A percentile compares a stretch with the other conserved stretches of the same genome.
phyloP scores from a whole-genome alignment of 176 grass and related monocot species.

The Triticum turgidum region DNA sequence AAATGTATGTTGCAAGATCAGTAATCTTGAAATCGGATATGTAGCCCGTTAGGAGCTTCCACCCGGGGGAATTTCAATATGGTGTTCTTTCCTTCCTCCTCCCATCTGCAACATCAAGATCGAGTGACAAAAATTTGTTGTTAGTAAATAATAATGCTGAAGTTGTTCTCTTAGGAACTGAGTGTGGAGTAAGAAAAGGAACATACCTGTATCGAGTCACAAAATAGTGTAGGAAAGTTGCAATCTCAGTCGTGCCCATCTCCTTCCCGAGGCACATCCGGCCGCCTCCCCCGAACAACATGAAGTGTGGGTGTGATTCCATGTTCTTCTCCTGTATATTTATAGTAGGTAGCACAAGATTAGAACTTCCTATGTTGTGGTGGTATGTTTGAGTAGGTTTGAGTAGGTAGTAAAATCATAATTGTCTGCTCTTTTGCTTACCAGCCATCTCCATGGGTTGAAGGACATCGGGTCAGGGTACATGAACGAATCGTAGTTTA shows the following conservation, averaged over 20 bases:
- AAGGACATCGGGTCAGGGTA: constrained; percentile 80
- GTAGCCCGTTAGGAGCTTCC: constrained; percentile 85
- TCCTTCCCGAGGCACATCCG: constrained; percentile 92
- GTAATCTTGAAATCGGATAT: constrained; percentile 62
- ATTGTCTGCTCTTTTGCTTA: constrained; percentile 35
- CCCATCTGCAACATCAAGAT: constrained; percentile 67
- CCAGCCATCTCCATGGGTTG: constrained; percentile 99
- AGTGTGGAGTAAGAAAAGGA: not conserved
- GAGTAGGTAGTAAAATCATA: not conserved
- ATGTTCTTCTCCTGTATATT: constrained; percentile 63
- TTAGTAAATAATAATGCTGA: constrained; percentile 1
- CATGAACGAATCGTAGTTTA: constrained; percentile 85
- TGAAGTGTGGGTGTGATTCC: constrained; percentile 87
- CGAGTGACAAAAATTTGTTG: not conserved
- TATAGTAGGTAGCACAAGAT: constrained; percentile 9
- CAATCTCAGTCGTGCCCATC: constrained; percentile 73
- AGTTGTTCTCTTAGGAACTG: not conserved
- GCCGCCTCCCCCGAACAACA: constrained; percentile 90
- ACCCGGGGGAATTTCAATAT: constrained; percentile 93
- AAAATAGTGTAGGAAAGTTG: constrained; percentile 92
- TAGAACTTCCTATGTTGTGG: not conserved
- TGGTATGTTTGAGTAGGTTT: not conserved
- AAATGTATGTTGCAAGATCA: constrained; percentile 41
- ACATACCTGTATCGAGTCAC: constrained; percentile 83
- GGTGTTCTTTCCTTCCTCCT: constrained; percentile 67